Evolutionary conservation across 2,329 filamentous ascomycete genomes (phyloP), one percentile per base, ranked within the genome.

Genomic region (Falciphora oryzae): DNA sequence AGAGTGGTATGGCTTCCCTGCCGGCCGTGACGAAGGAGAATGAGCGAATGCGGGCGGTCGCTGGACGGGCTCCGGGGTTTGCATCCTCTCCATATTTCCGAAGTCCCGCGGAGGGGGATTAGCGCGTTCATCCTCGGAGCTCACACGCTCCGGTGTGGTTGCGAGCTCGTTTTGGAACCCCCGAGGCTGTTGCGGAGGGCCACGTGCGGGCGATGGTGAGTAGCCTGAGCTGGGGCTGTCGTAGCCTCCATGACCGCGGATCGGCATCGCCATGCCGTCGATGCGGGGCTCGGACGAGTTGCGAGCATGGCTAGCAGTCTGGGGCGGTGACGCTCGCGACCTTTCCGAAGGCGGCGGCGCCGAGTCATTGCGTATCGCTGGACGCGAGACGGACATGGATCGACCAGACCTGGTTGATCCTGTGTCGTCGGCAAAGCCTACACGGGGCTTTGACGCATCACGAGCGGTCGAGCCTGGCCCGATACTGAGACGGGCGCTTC

Each of bases 31-130:
- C 66, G 89, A 86, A 16, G 93, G 86, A 53, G 84, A 83, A 75
- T 97, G 92, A 61, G 87, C 84, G 74, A 97, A 94, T 14, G 86
- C 87, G 3, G 94, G 94, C 1, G 94, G 93, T 7, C 83, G 80
- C 6, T 85, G 85, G 27, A 97, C 92, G 10, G 91, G 91, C 69
- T 91, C 89, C 1, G 91, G 91, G 7, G 90, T 86, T 44, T 83
- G 81, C 73, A 86, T 81, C 65, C 80, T 77, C 63, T 78, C 78
- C 74, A 88, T 81, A 25, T 80, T 81, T 57, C 83, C 80, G 53
- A 89, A 74, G 64, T 85, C 82, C 53, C 78, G 77, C 28, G 83
- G 77, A 1, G 81, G 67, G 1, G 68, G 78, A 1, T 64, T 65
- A n/a, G 73, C 69, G 53, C 74, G 72, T 14, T 87, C 85, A 53